phyloP scores from a whole-genome alignment of 2,329 filamentous ascomycete species.

The Trichoderma cornu-damae region DNA sequence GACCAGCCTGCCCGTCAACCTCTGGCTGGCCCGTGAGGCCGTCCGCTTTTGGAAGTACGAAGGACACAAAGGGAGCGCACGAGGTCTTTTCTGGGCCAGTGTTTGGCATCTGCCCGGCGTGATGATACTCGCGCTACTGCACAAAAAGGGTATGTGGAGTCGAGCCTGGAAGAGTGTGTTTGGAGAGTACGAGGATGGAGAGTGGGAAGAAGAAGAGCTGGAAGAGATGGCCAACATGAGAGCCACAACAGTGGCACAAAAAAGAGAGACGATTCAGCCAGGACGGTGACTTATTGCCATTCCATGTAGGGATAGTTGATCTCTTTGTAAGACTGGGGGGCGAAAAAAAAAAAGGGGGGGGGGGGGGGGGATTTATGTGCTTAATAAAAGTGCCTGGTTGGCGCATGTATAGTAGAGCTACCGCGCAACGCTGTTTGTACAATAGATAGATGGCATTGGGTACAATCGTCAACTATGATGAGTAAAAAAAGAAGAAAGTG shows the following conservation, averaged over 20 bases:
- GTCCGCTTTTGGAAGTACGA: slow-evolving; percentile 73
- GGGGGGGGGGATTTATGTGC: not conserved
- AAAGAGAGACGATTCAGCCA: slow-evolving; percentile 22
- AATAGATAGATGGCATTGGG: slow-evolving; percentile 11
- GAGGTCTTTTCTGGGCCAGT: slow-evolving; percentile 91
- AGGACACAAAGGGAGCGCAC: slow-evolving; percentile 73
- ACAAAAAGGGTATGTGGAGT: slow-evolving; percentile 91
- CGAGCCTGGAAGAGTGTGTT: slow-evolving; percentile 68
- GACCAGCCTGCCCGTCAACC: slow-evolving; percentile 76
- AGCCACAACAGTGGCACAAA: slow-evolving; percentile 26
- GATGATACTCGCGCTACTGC: slow-evolving; percentile 81
- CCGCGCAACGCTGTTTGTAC: slow-evolving; percentile 13
- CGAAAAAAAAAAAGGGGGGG: too few relatives aligned
- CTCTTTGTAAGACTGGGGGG: not conserved
- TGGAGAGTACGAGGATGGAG: slow-evolving; percentile 50
- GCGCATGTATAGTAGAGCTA: slow-evolving; percentile 12
- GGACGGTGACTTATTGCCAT: slow-evolving; percentile 9
- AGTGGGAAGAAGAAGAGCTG: slow-evolving; percentile 53
- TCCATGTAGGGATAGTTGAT: slow-evolving; percentile 9
- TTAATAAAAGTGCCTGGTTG: not conserved
- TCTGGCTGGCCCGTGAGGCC: slow-evolving; percentile 78
- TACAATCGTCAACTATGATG: slow-evolving; percentile 3
- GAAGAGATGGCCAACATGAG: slow-evolving; percentile 38
- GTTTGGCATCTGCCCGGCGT: slow-evolving; percentile 92
- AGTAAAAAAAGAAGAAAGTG: not conserved